Evolutionary conservation across 2,329 filamentous ascomycete species (phyloP), one percentile per base, ranked within the genome.

Genomic region (Calycina herbarum): DNA sequence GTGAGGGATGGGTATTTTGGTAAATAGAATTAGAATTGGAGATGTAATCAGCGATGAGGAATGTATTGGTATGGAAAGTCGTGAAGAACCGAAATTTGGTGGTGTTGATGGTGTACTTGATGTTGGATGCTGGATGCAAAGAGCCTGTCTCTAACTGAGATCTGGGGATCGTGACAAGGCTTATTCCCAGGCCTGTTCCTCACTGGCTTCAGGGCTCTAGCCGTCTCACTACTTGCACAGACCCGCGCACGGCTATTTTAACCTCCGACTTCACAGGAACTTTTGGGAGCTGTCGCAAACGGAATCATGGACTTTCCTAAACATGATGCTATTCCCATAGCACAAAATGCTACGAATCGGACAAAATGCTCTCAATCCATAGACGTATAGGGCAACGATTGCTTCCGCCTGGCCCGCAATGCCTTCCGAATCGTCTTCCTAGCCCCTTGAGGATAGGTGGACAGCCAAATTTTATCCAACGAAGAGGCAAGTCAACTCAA

Each of bases 251-350:
- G 29, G 56, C 29, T 24, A 31, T 17, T 35, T 33, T 31, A 57
- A 57, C 20, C 56, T 57, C 29, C 56, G 27, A 35, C 58, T n/a
- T 42, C 29, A 58, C 2, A 33, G 7, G 20, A 29, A n/a, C 48
- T 35, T 35, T 58, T 33, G 38, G 10, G 33, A 35, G 27, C 57
- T 20, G n/a, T 38, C 17, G 38, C n/a, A 24, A n/a, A 40, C 51
- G 17, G 48, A 56, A 57, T 45, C 60, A 45, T 54, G 48, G 54
- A 51, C 38, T 27, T 13, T 20, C 33, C 33, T 24, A 31, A 61
- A 33, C 48, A 70, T 72, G 64, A 66, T 66, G 62, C 61, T 68
- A 65, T 67, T 57, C 38, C 56, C 61, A 63, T 31, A 57, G 68
- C 33, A 58, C 48, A 54, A 5, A 24, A 54, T 54, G 48, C 13